A percentile compares a stretch with the other conserved stretches of the same genome.
phyloP scores from a whole-genome alignment of 352 stramenopile genomes.

The Globisporangium echinulatum region DNA sequence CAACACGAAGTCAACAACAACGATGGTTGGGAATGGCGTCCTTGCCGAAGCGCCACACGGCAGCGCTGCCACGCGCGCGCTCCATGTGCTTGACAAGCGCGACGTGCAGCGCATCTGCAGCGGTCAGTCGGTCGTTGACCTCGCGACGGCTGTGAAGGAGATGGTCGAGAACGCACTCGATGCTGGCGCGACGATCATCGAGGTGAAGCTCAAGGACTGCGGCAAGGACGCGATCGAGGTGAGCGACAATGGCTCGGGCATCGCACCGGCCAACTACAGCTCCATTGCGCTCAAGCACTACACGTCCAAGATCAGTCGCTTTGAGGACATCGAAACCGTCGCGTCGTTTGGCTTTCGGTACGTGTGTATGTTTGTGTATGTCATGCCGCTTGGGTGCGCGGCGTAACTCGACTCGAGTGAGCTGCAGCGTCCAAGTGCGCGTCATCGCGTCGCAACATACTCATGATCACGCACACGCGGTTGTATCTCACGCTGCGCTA shows the following conservation, averaged over 20 bases:
- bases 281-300: slow-evolving; percentile 89
- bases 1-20: no score
- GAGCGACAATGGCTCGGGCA: slow-evolving; percentile 91
- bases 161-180: slow-evolving; percentile 93
- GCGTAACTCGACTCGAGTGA: no score
- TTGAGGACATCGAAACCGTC: slow-evolving; percentile 90
- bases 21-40: no score
- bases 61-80: slow-evolving; percentile 1
- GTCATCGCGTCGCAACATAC: no score
- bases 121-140: slow-evolving; percentile 93
- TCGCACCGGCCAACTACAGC: slow-evolving; percentile 69
- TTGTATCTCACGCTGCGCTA: not conserved
- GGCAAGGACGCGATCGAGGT: slow-evolving; percentile 93
- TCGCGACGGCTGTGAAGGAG: slow-evolving; percentile 96
- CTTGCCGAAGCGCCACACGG: not conserved
- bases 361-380: not conserved
- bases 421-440: no score
- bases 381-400: no score
- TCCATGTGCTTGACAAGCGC: slow-evolving; percentile 35
- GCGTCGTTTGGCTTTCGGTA: slow-evolving; percentile 92
- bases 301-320: slow-evolving; percentile 94
- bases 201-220: slow-evolving; percentile 89
- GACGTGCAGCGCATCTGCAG: slow-evolving; percentile 73
- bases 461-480: not conserved
- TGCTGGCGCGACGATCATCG: slow-evolving; percentile 60